phyloP scores from a whole-genome alignment of 2,329 filamentous ascomycete species.

The Knoxdaviesia proteae region DNA sequence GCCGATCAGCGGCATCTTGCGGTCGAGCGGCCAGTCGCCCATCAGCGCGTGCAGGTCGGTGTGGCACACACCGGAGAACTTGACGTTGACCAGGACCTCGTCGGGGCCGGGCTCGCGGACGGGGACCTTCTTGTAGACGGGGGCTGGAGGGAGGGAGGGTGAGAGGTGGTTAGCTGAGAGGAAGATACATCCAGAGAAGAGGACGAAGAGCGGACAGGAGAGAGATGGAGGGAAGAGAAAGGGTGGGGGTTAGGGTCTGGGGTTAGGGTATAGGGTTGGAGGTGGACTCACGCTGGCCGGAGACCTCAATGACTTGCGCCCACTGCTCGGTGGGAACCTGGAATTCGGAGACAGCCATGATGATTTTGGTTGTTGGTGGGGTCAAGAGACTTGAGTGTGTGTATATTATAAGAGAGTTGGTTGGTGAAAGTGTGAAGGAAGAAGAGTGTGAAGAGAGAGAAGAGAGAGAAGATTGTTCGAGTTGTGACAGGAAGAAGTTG shows the following conservation, averaged over 20 bases:
- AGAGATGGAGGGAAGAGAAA: too few species aligned
- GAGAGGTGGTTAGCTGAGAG: not conserved
- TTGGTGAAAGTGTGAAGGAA: not conserved
- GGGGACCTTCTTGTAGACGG: conserved; percentile 61
- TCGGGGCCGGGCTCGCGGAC: conserved; percentile 66
- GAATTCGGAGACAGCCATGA: conserved; percentile 10
- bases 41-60: conserved; percentile 64
- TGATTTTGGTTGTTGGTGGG: conserved; percentile 5
- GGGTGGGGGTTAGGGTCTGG: too few species aligned
- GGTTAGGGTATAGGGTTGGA: not conserved
- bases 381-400: conserved; percentile 1
- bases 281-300: conserved; percentile 39
- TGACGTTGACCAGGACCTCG: conserved; percentile 81
- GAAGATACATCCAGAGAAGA: not conserved
- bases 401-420: not conserved
- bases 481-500: not conserved
- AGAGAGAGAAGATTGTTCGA: not conserved
- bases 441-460: not conserved
- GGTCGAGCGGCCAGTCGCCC: conserved; percentile 73
- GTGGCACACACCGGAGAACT: conserved; percentile 80
- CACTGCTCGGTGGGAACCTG: conserved; percentile 65
- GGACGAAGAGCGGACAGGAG: not conserved
- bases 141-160: conserved; percentile 18
- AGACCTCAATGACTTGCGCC: conserved; percentile 78
- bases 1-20: conserved; percentile 70